Percentiles rank a stretch among this genome's conserved stretches.
These are phyloP conservation scores for Naganishia friedmannii DNA, from an alignment of 768 basidiomycete genomes.

Conservation along the genomic window DNA sequence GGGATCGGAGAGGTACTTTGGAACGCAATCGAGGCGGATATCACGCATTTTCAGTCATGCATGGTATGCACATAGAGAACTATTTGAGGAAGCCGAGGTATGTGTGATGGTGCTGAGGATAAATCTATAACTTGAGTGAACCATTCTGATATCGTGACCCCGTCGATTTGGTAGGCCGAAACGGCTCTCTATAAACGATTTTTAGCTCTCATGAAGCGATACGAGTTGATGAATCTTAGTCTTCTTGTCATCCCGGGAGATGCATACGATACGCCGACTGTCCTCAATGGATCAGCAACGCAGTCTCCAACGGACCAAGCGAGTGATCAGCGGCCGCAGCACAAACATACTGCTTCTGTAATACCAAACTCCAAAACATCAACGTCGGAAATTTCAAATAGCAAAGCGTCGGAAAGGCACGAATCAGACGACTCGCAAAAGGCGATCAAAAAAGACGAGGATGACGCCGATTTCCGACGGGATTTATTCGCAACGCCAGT, in stretches of 20 bases:
- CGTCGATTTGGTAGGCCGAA: slow-evolving; percentile 58
- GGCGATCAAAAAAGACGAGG: not conserved
- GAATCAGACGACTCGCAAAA: not conserved
- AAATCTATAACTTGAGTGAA: not conserved
- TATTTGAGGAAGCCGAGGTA: slow-evolving; percentile 77
- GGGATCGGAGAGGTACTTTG: slow-evolving; percentile 80
- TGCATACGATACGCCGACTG: not conserved
- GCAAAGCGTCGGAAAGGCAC: slow-evolving; percentile 17
- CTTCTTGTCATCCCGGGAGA: slow-evolving; percentile 62
- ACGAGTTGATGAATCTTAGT: slow-evolving; percentile 74
- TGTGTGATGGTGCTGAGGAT: not conserved
- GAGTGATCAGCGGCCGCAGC: not conserved
- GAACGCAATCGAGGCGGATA: slow-evolving; percentile 81
- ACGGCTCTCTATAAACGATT: slow-evolving; percentile 86
- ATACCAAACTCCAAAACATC: not conserved
- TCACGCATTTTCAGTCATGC: slow-evolving; percentile 95
- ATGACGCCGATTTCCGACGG: slow-evolving; percentile 11
- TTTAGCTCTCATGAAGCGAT: slow-evolving; percentile 73
- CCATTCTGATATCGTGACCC: not conserved
- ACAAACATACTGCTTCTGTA: not conserved
- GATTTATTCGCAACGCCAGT: slow-evolving; percentile 16
- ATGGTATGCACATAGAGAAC: slow-evolving; percentile 89
- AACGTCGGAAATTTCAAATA: not conserved
- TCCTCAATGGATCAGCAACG: not conserved
- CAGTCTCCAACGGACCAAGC: not conserved